Conservation (phyloP, 2,329 filamentous ascomycete species). For the Aspergillus terreus region DNA sequence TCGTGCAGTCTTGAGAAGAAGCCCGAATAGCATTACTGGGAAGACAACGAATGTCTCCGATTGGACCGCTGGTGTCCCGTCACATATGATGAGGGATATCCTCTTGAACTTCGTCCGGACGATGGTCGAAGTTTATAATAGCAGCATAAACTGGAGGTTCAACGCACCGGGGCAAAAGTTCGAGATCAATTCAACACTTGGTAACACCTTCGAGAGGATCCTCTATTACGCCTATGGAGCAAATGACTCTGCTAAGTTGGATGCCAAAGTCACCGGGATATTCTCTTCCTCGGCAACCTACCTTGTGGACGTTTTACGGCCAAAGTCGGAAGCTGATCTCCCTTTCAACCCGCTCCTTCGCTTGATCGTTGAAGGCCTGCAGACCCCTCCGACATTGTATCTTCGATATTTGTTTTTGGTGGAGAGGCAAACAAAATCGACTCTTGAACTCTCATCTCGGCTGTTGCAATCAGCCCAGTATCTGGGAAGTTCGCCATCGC, state of each 20-base stretch:
- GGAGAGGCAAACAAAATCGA: conserved; percentile 60
- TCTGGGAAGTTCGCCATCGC: conserved; percentile 59
- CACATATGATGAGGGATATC: conserved; percentile 70
- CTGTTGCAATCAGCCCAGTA: conserved; percentile 68
- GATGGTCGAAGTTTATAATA: conserved; percentile 80
- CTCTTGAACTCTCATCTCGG: conserved; percentile 63
- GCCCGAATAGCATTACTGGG: conserved; percentile 27
- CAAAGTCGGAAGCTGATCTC: conserved; percentile 64
- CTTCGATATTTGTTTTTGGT: conserved; percentile 53
- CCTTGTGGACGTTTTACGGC: conserved; percentile 72
- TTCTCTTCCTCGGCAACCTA: conserved; percentile 72
- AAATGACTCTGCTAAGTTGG: conserved; percentile 54
- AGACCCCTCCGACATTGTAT: conserved; percentile 61
- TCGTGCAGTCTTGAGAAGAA: conserved; percentile 46
- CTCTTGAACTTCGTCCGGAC: conserved; percentile 70
- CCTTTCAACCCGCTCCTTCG: conserved; percentile 74
- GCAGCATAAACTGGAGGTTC: conserved; percentile 82
- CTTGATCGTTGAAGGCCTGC: conserved; percentile 61
- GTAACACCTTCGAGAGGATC: conserved; percentile 67
- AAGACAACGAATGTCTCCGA: conserved; percentile 31
- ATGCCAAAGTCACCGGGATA: conserved; percentile 55
- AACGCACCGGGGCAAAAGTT: conserved; percentile 63
- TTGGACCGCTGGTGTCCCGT: conserved; percentile 69
- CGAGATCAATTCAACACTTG: conserved; percentile 64
- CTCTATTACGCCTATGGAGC: conserved; percentile 71